phyloP scores from a whole-genome alignment of 805 yeast species.

The Cyberlindnera maclurae region DNA sequence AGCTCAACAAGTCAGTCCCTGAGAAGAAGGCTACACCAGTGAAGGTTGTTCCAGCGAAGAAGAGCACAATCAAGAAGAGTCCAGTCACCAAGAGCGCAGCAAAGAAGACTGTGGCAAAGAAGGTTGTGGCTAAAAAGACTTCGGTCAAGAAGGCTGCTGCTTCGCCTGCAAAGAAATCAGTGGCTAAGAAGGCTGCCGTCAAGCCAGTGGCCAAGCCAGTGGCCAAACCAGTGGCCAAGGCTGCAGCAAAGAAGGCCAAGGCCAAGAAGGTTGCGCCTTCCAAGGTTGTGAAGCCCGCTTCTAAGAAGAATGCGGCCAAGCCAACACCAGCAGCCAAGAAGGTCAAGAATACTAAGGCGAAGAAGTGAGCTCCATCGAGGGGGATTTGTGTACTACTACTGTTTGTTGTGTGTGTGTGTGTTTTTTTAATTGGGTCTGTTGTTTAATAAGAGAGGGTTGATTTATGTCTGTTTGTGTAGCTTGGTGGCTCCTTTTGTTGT shows the following conservation, averaged over 20 bases:
- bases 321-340: neutral
- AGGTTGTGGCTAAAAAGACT: slow-evolving; percentile 25
- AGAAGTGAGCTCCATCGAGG: slow-evolving; percentile 7
- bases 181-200: slow-evolving; percentile 20
- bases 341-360: slow-evolving; percentile 8
- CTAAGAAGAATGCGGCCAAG: neutral
- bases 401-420: slow-evolving; percentile 1
- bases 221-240: neutral
- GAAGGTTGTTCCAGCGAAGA: slow-evolving; percentile 27
- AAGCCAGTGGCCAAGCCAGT: slow-evolving; percentile 7
- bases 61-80: slow-evolving; percentile 19
- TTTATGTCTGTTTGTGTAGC: neutral
- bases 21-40: slow-evolving; percentile 24
- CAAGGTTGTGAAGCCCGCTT: neutral
- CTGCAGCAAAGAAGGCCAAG: neutral
- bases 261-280: slow-evolving; percentile 1
- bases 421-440: slow-evolving; percentile 3
- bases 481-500: too few relatives aligned
- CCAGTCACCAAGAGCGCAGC: slow-evolving; percentile 27
- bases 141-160: slow-evolving; percentile 24
- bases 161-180: slow-evolving; percentile 17
- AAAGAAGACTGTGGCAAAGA: slow-evolving; percentile 26
- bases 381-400: slow-evolving; percentile 4
- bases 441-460: neutral
- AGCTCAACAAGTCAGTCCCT: slow-evolving; percentile 33